phyloP scores from a whole-genome alignment of 106 monocot genomes.

The Xerophyta viscosa region DNA sequence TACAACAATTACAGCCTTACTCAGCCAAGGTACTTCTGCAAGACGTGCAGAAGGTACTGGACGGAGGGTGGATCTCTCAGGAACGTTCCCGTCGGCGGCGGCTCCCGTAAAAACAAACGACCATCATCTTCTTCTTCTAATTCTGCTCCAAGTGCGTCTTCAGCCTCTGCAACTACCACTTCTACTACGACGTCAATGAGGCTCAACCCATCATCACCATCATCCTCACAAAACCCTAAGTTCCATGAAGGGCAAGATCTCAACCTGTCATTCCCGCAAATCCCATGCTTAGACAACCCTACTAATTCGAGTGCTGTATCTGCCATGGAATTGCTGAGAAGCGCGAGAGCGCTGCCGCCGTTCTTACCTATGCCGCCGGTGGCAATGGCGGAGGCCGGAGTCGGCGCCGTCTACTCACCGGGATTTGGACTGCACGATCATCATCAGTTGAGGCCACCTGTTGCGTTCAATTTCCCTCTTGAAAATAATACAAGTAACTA shows the following conservation, averaged over 20 bases:
- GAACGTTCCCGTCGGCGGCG: constrained; percentile 69
- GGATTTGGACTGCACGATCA: constrained; percentile 54
- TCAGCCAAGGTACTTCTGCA: constrained; percentile 82
- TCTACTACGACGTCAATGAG: constrained; percentile 2
- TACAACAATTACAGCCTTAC: constrained; percentile 87
- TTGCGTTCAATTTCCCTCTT: constrained; percentile 26
- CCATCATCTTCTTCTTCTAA: constrained; percentile 24
- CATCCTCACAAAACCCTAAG: constrained; percentile 27
- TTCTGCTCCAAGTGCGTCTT: constrained; percentile 7
- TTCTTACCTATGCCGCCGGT: constrained; percentile 16
- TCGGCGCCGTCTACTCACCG: constrained; percentile 26
- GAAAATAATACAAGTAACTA: constrained; percentile 10
- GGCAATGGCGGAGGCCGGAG: no score
- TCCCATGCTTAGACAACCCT: no score
- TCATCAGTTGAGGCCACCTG: constrained; percentile 29
- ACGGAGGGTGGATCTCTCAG: constrained; percentile 69
- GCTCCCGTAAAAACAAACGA: constrained; percentile 66
- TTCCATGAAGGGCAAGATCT: constrained; percentile 42
- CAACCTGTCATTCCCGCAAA: constrained; percentile 36
- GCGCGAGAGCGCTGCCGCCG: constrained; percentile 17
- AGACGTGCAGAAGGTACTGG: constrained; percentile 73
- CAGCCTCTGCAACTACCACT: constrained; percentile 2
- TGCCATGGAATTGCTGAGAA: constrained; percentile 63
- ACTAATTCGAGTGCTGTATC: constrained; percentile 26
- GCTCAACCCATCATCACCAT: constrained; percentile 2